Evolutionary conservation across 257 asterid genomes (phyloP).

Genomic region (Nemophila menziesii): DNA sequence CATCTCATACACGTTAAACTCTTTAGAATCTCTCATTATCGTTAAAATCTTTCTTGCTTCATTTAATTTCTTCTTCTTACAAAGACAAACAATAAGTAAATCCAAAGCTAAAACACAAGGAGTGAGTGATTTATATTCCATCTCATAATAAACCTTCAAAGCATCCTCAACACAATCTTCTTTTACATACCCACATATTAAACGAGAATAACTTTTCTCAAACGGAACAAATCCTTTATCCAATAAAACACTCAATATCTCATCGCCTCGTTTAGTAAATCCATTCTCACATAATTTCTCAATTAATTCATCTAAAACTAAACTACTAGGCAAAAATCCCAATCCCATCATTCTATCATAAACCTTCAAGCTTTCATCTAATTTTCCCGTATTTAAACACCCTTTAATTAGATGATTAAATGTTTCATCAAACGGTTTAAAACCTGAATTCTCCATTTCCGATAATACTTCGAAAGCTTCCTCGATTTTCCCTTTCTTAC

Average conservation of each 20-base stretch:
- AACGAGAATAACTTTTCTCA: constrained; percentile 36
- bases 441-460: constrained; percentile 39
- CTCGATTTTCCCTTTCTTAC: constrained; percentile 38
- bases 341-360: constrained; percentile 39
- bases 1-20: constrained; percentile 24
- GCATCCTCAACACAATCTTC: constrained; percentile 34
- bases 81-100: constrained; percentile 29
- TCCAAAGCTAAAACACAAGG: constrained; percentile 25
- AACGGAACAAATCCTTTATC: constrained; percentile 53
- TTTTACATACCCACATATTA: constrained; percentile 47
- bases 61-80: constrained; percentile 37
- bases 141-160: constrained; percentile 51
- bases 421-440: constrained; percentile 47
- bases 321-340: constrained; percentile 41
- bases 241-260: constrained; percentile 43
- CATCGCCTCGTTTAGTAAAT: constrained; percentile 39
- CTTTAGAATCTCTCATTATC: constrained; percentile 28
- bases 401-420: constrained; percentile 41
- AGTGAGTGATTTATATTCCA: constrained; percentile 46
- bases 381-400: constrained; percentile 37
- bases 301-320: constrained; percentile 35
- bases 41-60: constrained; percentile 41
- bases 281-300: constrained; percentile 43
- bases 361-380: constrained; percentile 40
- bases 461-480: constrained; percentile 37